Base-by-base conservation (phyloP, 2,329 filamentous ascomycete species). In the Epichloe coenophiala region DNA sequence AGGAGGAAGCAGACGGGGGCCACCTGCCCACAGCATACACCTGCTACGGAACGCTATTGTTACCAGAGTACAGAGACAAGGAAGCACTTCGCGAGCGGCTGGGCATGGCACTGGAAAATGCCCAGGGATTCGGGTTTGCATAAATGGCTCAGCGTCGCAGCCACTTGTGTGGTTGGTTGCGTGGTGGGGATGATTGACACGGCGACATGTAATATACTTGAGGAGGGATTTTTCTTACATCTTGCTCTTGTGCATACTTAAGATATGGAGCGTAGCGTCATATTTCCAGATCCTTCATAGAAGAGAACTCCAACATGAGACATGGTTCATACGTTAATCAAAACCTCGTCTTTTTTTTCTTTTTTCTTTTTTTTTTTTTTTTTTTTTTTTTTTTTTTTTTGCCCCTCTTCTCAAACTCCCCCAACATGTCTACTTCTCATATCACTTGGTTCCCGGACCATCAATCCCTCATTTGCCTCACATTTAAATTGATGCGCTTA, bases 401-500 rank as follows among this genome's bases (percentile, higher is more conserved):
- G 1, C 5, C 23, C 21, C 21, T 42, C 8, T 45, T 23, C 4
- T 47, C 3, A 31, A 31, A 31, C 27, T 31, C 3, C 27, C 27
- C 8, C 27, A 11, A 11, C 27, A 31, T 31, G 27, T 31, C 27
- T 31, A 11, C 27, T 31, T 11, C 1, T 1, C 27, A 12, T 19
- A 27, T 23, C 2, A 27, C 17, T 37, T n/a, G 33, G 38, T n/a
- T 38, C 27, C 8, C 5, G 23, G 11, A 36, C 12, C 9, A 11
- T 51, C 19, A 75, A 35, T 80, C 77, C 61, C 71, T 78, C 84
- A 96, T 94, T 68, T 97, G 91, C 55, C 91, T 76, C 9, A 96
- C 86, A 64, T 97, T 97, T 45, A 97, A 63, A 64, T 97, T 97
- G 59, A 97, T 81, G 55, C 91, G 76, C 69, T 96, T 96, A 45